Evolutionary conservation across 2,329 filamentous ascomycete genomes (phyloP), one percentile per base, ranked within the genome.

Genomic region (Scedosporium aurantiacum): DNA sequence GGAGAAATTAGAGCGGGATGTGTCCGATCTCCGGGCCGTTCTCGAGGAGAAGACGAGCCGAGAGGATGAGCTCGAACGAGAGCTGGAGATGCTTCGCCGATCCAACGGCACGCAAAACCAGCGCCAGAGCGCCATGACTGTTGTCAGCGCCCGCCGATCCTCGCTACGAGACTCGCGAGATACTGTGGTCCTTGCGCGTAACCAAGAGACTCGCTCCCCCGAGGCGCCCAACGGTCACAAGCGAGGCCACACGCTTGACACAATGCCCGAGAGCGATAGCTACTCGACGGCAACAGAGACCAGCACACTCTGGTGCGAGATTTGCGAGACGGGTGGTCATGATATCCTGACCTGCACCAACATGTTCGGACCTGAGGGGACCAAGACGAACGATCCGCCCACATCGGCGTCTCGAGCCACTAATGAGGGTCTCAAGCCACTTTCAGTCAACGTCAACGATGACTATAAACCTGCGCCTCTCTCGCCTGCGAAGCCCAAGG

Each of bases 281-380:
- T 82, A 87, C 72, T 89, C 88, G 43, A 84, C 82, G 28, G 82
- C 84, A 23, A 90, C 88, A 45, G 89, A 91, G 70, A 86, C 81
- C 67, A 89, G 85, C 71, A 83, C 81, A 16, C 81, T 92, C 64
- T 96, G 90, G 89, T 97, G 93, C 74, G 94, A 97, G 75, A 94
- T 97, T 64, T 97, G 93, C 75, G 92, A 97, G 76, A 90, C 89
- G 40, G 82, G 84, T 56, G 92, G 93, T 16, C 93, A 97, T 70
- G 93, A 97, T 68, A 96, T 97, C 63, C 79, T 97, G 62, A 95
- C 90, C 23, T 97, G 93, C 79, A 91, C 89, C 60, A 93, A 91
- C 72, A 94, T 96, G 86, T 93, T 90, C 72, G 85, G 81, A 2
- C 70, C 76, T 6, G 76, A 76, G 27, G 70, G 72, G 40, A 66